Evolutionary conservation across 129 eudicot genomes (phyloP).

Genomic region (Erigeron canadensis): DNA sequence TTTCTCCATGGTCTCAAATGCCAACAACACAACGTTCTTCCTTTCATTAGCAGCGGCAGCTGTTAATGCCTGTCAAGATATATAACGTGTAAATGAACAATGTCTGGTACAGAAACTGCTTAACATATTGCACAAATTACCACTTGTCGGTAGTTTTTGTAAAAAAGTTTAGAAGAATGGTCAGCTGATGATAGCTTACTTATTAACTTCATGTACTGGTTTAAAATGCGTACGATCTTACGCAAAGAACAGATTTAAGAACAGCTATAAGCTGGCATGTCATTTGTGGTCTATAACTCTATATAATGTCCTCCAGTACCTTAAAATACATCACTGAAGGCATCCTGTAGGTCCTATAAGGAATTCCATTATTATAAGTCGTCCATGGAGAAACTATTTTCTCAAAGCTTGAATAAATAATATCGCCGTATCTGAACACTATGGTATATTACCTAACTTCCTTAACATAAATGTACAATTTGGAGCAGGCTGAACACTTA

Average conservation of each 20-base stretch:
- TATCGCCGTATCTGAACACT: slow-evolving; percentile 5
- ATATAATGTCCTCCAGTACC: slow-evolving; percentile 1
- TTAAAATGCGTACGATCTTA: background rate
- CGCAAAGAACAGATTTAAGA: background rate
- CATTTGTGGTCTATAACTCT: slow-evolving; percentile 3
- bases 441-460: slow-evolving; percentile 1
- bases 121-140: slow-evolving; percentile 8
- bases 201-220: background rate
- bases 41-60: slow-evolving; percentile 99
- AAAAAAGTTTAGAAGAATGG: slow-evolving; percentile 5
- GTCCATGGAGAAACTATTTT: slow-evolving; percentile 1
- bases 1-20: slow-evolving; percentile 96
- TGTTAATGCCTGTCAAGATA: slow-evolving; percentile 67
- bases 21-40: slow-evolving; percentile 91
- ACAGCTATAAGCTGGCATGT: background rate
- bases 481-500: background rate
- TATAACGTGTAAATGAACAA: background rate
- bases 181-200: slow-evolving; percentile 9
- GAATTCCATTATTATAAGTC: background rate
- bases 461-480: background rate
- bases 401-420: background rate
- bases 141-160: slow-evolving; percentile 11
- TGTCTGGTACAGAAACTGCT: slow-evolving; percentile 1
- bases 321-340: slow-evolving; percentile 8
- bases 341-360: slow-evolving; percentile 7